A percentile compares a stretch with the other conserved stretches of the same genome.
Conservation (phyloP, 139 green algal species). For the Chlamydomonas incerta region DNA sequence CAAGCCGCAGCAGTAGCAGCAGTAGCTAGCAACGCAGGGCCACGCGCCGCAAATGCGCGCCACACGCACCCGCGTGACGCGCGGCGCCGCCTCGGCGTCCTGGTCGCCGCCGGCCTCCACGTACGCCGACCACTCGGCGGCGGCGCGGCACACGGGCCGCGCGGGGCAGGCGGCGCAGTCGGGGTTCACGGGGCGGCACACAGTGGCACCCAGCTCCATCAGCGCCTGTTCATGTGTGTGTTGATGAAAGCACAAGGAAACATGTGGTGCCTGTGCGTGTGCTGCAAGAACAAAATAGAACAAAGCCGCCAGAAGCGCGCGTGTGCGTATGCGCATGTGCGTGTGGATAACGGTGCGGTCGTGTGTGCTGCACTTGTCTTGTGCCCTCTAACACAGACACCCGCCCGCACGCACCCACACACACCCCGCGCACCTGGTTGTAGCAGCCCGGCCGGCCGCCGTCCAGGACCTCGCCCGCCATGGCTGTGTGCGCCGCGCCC, state of each 20-base stretch:
- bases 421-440: constrained; percentile 82
- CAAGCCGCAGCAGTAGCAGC: too few relatives aligned
- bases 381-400: too few relatives aligned
- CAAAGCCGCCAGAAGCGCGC: too few relatives aligned
- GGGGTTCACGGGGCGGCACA: constrained; percentile 84
- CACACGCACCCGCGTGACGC: background rate
- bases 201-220: constrained; percentile 96
- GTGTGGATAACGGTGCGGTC: too few relatives aligned
- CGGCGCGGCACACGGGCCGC: constrained; percentile 57
- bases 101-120: constrained; percentile 1
- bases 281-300: too few relatives aligned
- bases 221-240: too few relatives aligned
- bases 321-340: too few relatives aligned
- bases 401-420: background rate
- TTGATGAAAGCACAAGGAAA: too few relatives aligned
- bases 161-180: constrained; percentile 83
- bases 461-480: constrained; percentile 81
- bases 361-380: too few relatives aligned
- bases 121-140: constrained; percentile 30
- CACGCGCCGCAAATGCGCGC: too few relatives aligned
- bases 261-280: too few relatives aligned
- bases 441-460: constrained; percentile 84
- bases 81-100: constrained; percentile 12
- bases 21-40: too few relatives aligned
- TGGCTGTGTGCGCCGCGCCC: background rate